phyloP scores from a whole-genome alignment of 1,284 basidiomycete genomes.

The Sporisorium graminicola region DNA sequence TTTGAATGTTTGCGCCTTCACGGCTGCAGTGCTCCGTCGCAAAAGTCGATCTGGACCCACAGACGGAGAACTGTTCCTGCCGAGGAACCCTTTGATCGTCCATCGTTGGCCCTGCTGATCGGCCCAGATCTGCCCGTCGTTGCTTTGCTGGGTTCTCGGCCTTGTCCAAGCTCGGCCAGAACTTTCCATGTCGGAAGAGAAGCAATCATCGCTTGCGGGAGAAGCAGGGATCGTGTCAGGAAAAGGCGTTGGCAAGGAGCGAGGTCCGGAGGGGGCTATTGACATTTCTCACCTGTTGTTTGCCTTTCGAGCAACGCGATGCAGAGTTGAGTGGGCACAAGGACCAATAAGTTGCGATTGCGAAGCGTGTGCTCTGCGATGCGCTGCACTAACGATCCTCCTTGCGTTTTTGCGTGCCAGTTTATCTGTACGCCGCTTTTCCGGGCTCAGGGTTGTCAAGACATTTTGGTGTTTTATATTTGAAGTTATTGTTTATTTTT shows the following conservation, averaged over 20 bases:
- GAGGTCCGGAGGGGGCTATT: neutral
- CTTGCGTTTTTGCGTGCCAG: constrained; percentile 8
- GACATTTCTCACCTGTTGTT: neutral
- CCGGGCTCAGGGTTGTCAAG: neutral
- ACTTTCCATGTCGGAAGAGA: neutral
- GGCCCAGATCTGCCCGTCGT: neutral
- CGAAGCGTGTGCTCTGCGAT: no score
- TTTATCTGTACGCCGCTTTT: neutral
- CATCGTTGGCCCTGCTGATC: neutral
- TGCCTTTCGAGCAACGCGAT: neutral
- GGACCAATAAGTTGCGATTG: neutral
- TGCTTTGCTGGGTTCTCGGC: neutral
- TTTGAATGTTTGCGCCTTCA: neutral
- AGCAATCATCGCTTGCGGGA: neutral
- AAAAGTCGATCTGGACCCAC: constrained; percentile 4
- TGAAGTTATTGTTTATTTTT: neutral
- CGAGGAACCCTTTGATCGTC: constrained; percentile 5
- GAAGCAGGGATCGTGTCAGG: neutral
- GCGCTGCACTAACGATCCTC: neutral
- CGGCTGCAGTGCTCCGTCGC: constrained; percentile 3
- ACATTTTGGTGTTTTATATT: neutral
- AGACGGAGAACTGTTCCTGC: neutral
- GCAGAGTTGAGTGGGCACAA: neutral
- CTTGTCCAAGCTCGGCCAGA: neutral
- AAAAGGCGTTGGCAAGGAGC: neutral